phyloP scores from a whole-genome alignment of 1,139 yeast species.

The Candida sp. region DNA sequence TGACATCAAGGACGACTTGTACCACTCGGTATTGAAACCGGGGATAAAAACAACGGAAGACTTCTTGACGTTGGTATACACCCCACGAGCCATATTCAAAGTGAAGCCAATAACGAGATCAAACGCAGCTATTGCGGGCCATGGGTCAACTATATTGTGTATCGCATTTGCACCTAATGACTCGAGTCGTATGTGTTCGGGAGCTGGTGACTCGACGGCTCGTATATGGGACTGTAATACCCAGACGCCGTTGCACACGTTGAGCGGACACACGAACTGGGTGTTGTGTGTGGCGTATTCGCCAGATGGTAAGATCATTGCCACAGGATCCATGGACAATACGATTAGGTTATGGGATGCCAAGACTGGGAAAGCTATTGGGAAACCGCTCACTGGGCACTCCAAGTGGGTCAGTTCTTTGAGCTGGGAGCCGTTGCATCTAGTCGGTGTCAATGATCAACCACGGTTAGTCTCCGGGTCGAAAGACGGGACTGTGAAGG shows the following conservation, averaged over 20 bases:
- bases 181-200: constrained; percentile 87
- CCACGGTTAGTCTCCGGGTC: constrained; percentile 90
- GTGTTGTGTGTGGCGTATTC: constrained; percentile 94
- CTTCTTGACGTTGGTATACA: constrained; percentile 85
- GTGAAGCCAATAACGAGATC: constrained; percentile 93
- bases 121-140: constrained; percentile 93
- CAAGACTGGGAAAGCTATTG: constrained; percentile 72
- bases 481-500: constrained; percentile 86
- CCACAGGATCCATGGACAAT: constrained; percentile 97
- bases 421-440: constrained; percentile 94
- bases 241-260: constrained; percentile 83
- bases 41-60: constrained; percentile 93
- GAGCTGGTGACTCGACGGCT: constrained; percentile 98
- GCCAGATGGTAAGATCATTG: constrained; percentile 89
- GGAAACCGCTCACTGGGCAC: constrained; percentile 81
- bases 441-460: constrained; percentile 62
- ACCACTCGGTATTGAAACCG: constrained; percentile 82
- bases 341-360: constrained; percentile 91
- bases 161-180: constrained; percentile 95
- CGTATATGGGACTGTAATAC: constrained; percentile 98
- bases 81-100: constrained; percentile 95
- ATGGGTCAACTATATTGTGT: constrained; percentile 90
- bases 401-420: constrained; percentile 88
- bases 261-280: constrained; percentile 92
- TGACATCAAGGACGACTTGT: constrained; percentile 80